Evolutionary conservation across 1,284 basidiomycete genomes (phyloP), one percentile per base, ranked within the genome.

Genomic region (Chalciporus sp.): DNA sequence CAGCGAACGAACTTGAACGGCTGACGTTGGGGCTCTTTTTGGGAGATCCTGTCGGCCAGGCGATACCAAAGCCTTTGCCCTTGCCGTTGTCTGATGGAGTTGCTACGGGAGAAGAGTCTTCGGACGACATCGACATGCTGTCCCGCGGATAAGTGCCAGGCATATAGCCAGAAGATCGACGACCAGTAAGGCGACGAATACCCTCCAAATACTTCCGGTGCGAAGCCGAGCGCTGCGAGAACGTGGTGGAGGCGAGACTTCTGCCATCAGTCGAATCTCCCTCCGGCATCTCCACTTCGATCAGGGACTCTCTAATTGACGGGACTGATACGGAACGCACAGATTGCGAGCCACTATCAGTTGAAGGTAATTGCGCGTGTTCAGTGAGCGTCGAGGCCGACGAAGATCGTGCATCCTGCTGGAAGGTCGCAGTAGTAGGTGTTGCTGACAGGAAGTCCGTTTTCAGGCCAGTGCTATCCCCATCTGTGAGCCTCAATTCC

Each of bases 81-180:
- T 65, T 64, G 37, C 66, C 66, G 57, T 57, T 66, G 10, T 79
- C 78, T 14, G 79, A 74, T 17, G 81, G 80, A 6, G 81, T 83
- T 6, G 72, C 66, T 12, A 81, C 72, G 23, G 74, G 69, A 29
- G 72, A 70, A 42, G 79, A 83, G 60, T 84, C 82, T 56, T 83
- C 81, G 0, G 82, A 83, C 1, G 77, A 79, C 40, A 75, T 68
- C n/a, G 82, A 83, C 49, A 76, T 72, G 57, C 81, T 84, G 39
- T 79, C 68, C 23, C 81, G 73, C 20, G 74, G 69, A 48, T 74
- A 74, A 6, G 69, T 55, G 12, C 71, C 75, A 28, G 75, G 69
- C 40, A 72, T 66, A 19, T 65, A 69, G 11, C 73, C 60, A 2
- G 74, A 49, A 59, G 71, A 53, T 65, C 72, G 47, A 43, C 67